These are phyloP conservation scores for Alternaria dauci DNA, from an alignment of 2,329 filamentous ascomycete genomes.

Conservation along the genomic window DNA sequence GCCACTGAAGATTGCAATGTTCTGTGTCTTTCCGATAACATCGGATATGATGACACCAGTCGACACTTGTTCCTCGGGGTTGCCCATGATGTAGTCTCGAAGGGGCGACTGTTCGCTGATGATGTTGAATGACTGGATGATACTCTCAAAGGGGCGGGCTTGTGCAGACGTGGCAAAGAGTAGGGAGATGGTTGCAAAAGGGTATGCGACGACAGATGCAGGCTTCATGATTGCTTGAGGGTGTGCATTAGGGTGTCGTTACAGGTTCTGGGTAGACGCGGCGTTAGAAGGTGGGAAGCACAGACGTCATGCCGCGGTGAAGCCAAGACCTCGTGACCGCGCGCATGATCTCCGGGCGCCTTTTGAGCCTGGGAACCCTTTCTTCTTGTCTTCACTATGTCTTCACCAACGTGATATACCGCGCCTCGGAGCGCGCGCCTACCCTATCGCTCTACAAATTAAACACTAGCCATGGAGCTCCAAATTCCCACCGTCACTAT, in stretches of 20 bases:
- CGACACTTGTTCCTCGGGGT: constrained; percentile 40
- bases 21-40: constrained; percentile 79
- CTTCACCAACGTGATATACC: constrained; percentile 19
- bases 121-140: constrained; percentile 40
- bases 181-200: constrained; percentile 40
- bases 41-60: constrained; percentile 76
- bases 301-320: constrained; percentile 47
- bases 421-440: constrained; percentile 27
- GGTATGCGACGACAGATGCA: constrained; percentile 32
- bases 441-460: neutral
- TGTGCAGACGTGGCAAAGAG: constrained; percentile 44
- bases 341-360: constrained; percentile 34
- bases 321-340: constrained; percentile 47
- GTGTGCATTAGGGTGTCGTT: constrained; percentile 18
- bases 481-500: constrained; percentile 45
- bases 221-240: constrained; percentile 40
- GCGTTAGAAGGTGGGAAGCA: constrained; percentile 26
- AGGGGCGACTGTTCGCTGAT: constrained; percentile 42
- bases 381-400: constrained; percentile 22
- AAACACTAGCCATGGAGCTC: constrained; percentile 26
- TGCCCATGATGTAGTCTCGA: constrained; percentile 39
- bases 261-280: constrained; percentile 19
- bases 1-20: constrained; percentile 83
- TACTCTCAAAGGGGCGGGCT: constrained; percentile 42
- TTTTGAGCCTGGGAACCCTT: constrained; percentile 15